Evolutionary conservation across 306 rosid species (phyloP).

Genomic region (Rosa lucieae): DNA sequence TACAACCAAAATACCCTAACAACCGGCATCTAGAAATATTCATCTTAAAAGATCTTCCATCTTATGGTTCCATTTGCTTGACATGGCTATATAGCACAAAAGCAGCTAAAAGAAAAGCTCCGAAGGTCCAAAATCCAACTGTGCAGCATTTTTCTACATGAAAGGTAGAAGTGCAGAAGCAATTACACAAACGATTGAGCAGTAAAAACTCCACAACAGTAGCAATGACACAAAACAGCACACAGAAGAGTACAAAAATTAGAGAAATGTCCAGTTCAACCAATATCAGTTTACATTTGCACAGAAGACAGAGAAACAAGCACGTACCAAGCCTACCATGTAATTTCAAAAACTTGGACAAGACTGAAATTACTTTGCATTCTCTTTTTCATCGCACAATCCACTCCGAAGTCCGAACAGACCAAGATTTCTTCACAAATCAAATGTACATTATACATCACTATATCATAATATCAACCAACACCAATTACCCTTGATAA

Average conservation of each 20-base stretch:
- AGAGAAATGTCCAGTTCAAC: neutral
- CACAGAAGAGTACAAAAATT: neutral
- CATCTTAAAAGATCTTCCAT: neutral
- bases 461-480: neutral
- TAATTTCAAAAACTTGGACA: neutral
- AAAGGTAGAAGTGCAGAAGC: neutral
- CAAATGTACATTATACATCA: neutral
- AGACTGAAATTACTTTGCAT: neutral
- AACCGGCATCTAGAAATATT: neutral
- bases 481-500: neutral
- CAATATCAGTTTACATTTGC: neutral
- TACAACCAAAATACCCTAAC: no score
- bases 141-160: neutral
- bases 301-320: neutral
- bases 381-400: neutral
- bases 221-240: neutral
- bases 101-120: neutral
- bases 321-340: neutral
- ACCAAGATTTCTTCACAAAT: neutral
- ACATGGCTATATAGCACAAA: neutral
- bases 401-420: neutral
- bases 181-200: neutral
- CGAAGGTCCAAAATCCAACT: neutral
- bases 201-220: neutral
- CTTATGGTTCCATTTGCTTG: neutral